Evolutionary conservation across 352 stramenopile species (phyloP).

Genomic region (Phytopythium sindhum): DNA sequence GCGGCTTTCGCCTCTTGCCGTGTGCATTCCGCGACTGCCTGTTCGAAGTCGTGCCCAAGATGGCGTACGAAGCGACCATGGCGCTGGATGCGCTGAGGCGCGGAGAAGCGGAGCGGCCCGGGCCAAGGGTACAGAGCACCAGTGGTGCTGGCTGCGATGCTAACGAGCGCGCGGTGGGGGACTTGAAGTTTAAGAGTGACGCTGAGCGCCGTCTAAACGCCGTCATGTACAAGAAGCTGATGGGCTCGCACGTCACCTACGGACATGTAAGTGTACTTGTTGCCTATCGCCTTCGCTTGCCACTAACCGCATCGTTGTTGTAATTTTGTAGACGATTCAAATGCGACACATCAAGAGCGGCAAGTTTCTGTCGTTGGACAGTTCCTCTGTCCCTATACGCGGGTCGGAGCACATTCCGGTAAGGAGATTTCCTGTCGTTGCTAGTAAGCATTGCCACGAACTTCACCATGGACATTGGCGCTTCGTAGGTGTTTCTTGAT

Average conservation of each 20-base stretch:
- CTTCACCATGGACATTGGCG: background rate
- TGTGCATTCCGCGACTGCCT: constrained; percentile 65
- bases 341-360: constrained; percentile 60
- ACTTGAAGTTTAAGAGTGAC: constrained; percentile 65
- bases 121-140: background rate
- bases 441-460: background rate
- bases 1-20: constrained; percentile 32
- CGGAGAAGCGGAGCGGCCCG: constrained; percentile 1
- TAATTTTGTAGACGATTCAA: constrained; percentile 42
- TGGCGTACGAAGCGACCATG: constrained; percentile 67
- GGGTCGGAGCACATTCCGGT: constrained; percentile 53
- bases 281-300: background rate
- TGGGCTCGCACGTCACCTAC: constrained; percentile 57
- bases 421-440: constrained; percentile 1
- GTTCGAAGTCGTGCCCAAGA: constrained; percentile 72
- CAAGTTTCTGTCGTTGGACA: constrained; percentile 51
- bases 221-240: constrained; percentile 68
- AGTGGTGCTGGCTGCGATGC: background rate
- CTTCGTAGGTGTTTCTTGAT: constrained; percentile 42
- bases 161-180: background rate
- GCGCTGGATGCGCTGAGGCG: constrained; percentile 22
- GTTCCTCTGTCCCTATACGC: constrained; percentile 38
- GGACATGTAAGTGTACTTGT: constrained; percentile 34
- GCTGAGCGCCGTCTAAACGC: constrained; percentile 62
- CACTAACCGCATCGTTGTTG: background rate